phyloP scores from a whole-genome alignment of 176 grass and related monocot species.

The Microstegium vimineum region DNA sequence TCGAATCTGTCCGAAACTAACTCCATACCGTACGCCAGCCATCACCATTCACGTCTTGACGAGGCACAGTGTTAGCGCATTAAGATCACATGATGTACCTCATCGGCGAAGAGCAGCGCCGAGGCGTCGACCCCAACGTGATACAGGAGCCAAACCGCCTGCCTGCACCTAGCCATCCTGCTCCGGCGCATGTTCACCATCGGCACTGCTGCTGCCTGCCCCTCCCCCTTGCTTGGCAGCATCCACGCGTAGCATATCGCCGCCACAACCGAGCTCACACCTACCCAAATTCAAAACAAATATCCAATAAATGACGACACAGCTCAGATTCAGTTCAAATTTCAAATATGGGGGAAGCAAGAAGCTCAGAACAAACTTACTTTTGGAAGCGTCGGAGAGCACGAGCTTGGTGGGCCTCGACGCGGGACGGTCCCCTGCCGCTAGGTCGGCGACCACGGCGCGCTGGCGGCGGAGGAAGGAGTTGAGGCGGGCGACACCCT shows the following conservation, averaged over 20 bases:
- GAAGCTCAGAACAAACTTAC: neutral
- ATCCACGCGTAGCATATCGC: conserved; percentile 75
- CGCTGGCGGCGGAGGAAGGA: conserved; percentile 62
- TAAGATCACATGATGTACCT: conserved; percentile 42
- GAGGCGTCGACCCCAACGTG: conserved; percentile 65
- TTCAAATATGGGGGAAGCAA: neutral
- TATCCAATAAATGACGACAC: neutral
- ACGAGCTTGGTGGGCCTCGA: conserved; percentile 45
- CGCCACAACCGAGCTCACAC: conserved; percentile 53
- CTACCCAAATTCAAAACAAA: neutral
- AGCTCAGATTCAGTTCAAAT: conserved; percentile 11
- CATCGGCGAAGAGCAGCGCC: conserved; percentile 51
- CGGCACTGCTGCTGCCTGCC: conserved; percentile 37
- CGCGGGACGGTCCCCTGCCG: conserved; percentile 9
- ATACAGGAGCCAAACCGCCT: conserved; percentile 64
- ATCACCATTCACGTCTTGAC: neutral
- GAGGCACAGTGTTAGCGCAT: neutral
- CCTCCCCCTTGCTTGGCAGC: conserved; percentile 47
- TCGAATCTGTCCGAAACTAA: conserved; percentile 29
- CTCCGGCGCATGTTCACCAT: conserved; percentile 51
- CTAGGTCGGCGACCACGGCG: conserved; percentile 24
- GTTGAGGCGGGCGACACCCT: conserved; percentile 42
- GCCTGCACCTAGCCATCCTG: conserved; percentile 54
- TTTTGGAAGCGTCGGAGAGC: conserved; percentile 60
- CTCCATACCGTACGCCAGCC: neutral